phyloP scores from a whole-genome alignment of 805 yeast species.

The Barnettozyma salicaria region DNA sequence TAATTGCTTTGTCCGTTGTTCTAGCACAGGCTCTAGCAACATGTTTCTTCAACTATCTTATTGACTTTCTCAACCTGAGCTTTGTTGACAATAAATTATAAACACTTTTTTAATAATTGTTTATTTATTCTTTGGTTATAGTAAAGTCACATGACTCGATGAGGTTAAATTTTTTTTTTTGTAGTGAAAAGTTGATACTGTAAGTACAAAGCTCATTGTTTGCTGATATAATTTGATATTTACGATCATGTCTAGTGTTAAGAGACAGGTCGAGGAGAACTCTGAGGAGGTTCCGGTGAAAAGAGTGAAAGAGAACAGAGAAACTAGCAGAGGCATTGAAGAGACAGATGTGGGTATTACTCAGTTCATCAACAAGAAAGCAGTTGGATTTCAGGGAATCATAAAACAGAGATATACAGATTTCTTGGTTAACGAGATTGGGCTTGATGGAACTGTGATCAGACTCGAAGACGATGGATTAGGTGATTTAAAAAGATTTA shows the following conservation, averaged over 20 bases:
- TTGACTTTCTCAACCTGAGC: too few species aligned
- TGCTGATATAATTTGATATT: too few species aligned
- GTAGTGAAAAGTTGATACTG: too few species aligned
- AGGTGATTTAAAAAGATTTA: slow-evolving; percentile 43
- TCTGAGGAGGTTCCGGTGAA: background rate
- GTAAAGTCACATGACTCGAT: too few species aligned
- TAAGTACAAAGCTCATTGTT: too few species aligned
- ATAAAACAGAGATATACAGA: slow-evolving; percentile 90
- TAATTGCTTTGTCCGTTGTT: background rate
- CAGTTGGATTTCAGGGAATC: slow-evolving; percentile 67
- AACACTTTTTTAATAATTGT: too few species aligned
- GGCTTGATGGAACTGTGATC: slow-evolving; percentile 58
- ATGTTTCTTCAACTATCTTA: too few species aligned
- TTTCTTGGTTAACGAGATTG: slow-evolving; percentile 88
- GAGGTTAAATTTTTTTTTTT: too few species aligned
- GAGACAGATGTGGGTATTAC: slow-evolving; percentile 89
- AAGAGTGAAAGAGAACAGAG: slow-evolving; percentile 1
- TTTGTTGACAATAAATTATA: too few species aligned
- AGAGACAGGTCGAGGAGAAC: slow-evolving; percentile 22
- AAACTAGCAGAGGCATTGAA: slow-evolving; percentile 38
- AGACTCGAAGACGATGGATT: slow-evolving; percentile 74
- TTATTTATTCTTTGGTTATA: too few species aligned
- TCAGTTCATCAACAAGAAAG: slow-evolving; percentile 47
- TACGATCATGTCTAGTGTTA: slow-evolving; percentile 13
- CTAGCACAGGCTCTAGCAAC: background rate